These are phyloP conservation scores for Vanderwaltozyma polyspora DNA, from an alignment of 805 yeast species.

Conservation along the genomic window DNA sequence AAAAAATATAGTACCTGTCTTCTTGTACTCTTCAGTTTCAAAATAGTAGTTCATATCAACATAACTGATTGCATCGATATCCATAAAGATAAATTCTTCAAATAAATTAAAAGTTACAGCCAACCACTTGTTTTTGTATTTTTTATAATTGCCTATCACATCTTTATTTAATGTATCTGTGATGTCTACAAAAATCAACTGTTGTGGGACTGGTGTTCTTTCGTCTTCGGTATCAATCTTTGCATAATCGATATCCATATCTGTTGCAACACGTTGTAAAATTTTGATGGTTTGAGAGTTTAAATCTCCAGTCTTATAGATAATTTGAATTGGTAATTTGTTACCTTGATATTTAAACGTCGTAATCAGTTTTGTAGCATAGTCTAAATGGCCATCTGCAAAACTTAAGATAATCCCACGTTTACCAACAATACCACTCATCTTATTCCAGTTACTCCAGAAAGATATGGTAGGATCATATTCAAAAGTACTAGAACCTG, in stretches of 20 bases:
- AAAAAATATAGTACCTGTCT: slow-evolving; percentile 7
- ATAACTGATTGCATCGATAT: slow-evolving; percentile 40
- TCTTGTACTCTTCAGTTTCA: slow-evolving; percentile 10
- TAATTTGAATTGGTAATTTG: slow-evolving; percentile 31
- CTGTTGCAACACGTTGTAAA: slow-evolving; percentile 26
- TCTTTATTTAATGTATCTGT: slow-evolving; percentile 11
- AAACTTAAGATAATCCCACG: slow-evolving; percentile 16
- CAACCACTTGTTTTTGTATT: slow-evolving; percentile 30
- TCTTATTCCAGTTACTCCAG: slow-evolving; percentile 12
- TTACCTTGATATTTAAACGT: slow-evolving; percentile 30
- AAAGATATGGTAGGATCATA: slow-evolving; percentile 8
- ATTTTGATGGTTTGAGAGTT: slow-evolving; percentile 22
- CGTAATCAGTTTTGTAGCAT: slow-evolving; percentile 30
- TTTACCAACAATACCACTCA: slow-evolving; percentile 7
- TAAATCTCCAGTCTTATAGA: slow-evolving; percentile 30
- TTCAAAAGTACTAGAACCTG: slow-evolving; percentile 1
- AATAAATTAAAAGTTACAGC: slow-evolving; percentile 40
- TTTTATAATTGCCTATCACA: slow-evolving; percentile 17
- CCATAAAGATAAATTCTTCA: slow-evolving; percentile 38
- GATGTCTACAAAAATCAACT: slow-evolving; percentile 33
- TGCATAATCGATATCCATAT: slow-evolving; percentile 2
- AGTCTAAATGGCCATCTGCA: slow-evolving; percentile 21
- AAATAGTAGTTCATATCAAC: slow-evolving; percentile 29
- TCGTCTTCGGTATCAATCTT: no score
- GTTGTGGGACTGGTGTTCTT: slow-evolving; percentile 18